These are phyloP conservation scores for Circinella umbellata DNA, from an alignment of 371 early-diverging fungal genomes.

Conservation along the genomic window DNA sequence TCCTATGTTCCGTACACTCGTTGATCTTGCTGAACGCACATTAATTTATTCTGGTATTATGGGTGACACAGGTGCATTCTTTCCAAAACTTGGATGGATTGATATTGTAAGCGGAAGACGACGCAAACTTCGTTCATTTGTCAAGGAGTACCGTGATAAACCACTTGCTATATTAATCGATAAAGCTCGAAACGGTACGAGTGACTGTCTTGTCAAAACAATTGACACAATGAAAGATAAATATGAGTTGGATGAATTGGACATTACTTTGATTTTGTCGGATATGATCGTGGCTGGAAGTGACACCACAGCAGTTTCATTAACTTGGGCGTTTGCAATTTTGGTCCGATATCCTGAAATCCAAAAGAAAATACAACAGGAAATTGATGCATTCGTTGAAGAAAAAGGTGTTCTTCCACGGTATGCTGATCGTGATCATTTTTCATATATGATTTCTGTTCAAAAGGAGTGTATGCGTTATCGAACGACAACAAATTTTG, in stretches of 20 bases:
- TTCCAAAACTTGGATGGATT: slow-evolving; percentile 14
- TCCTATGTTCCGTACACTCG: slow-evolving; percentile 10
- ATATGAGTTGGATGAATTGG: slow-evolving; percentile 19
- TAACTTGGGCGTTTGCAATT: slow-evolving; percentile 29
- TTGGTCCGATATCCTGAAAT: slow-evolving; percentile 30
- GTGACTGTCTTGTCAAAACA: slow-evolving; percentile 20
- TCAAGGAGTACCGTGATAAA: slow-evolving; percentile 13
- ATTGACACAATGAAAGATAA: slow-evolving; percentile 17
- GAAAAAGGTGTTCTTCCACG: slow-evolving; percentile 19
- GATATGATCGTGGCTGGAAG: slow-evolving; percentile 26
- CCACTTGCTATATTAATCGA: slow-evolving; percentile 3
- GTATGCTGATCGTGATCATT: slow-evolving; percentile 20
- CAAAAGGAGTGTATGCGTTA: slow-evolving; percentile 28
- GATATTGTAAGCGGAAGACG: slow-evolving; percentile 1
- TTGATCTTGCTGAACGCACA: slow-evolving; percentile 4
- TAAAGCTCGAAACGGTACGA: neutral
- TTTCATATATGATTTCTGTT: slow-evolving; percentile 23
- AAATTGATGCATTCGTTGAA: slow-evolving; percentile 18
- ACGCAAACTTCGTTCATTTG: slow-evolving; percentile 1
- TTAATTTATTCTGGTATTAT: slow-evolving; percentile 5
- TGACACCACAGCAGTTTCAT: slow-evolving; percentile 26
- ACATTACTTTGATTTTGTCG: slow-evolving; percentile 12
- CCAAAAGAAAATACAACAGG: slow-evolving; percentile 19
- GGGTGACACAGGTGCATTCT: slow-evolving; percentile 18
- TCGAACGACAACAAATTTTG: slow-evolving; percentile 16